These are phyloP conservation scores for Eucalyptus victrix DNA, from an alignment of 345 rosid species.

Conservation along the genomic window DNA sequence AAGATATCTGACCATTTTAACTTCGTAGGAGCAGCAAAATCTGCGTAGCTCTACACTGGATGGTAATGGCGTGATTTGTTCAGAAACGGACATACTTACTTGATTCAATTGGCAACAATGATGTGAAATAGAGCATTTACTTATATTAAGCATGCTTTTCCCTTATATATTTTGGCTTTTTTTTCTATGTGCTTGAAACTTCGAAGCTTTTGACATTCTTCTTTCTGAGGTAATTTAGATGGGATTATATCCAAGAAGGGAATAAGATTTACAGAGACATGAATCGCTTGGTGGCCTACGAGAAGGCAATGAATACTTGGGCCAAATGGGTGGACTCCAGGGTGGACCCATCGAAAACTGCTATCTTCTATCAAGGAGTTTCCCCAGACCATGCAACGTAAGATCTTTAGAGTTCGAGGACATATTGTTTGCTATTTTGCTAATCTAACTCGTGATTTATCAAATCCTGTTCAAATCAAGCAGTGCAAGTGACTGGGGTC, in stretches of 20 bases:
- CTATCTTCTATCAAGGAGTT: slow-evolving; percentile 27
- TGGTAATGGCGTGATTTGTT: background rate
- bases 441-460: background rate
- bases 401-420: background rate
- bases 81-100: too few relatives aligned
- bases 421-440: background rate
- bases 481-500: slow-evolving; percentile 56
- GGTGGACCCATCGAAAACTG: slow-evolving; percentile 17
- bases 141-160: background rate
- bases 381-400: slow-evolving; percentile 30
- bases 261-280: slow-evolving; percentile 10
- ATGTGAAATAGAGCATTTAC: background rate
- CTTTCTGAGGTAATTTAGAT: slow-evolving; percentile 1
- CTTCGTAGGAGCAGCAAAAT: too few relatives aligned
- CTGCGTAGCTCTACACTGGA: too few relatives aligned
- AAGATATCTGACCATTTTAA: too few relatives aligned
- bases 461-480: background rate
- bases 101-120: background rate
- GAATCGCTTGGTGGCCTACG: slow-evolving; percentile 27
- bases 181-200: background rate
- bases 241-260: slow-evolving; percentile 15
- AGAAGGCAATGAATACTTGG: slow-evolving; percentile 36
- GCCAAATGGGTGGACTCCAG: slow-evolving; percentile 24
- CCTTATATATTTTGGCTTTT: background rate
- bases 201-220: background rate